phyloP scores from a whole-genome alignment of 495 filamentous ascomycete genomes.

The Neurospora sp. region DNA sequence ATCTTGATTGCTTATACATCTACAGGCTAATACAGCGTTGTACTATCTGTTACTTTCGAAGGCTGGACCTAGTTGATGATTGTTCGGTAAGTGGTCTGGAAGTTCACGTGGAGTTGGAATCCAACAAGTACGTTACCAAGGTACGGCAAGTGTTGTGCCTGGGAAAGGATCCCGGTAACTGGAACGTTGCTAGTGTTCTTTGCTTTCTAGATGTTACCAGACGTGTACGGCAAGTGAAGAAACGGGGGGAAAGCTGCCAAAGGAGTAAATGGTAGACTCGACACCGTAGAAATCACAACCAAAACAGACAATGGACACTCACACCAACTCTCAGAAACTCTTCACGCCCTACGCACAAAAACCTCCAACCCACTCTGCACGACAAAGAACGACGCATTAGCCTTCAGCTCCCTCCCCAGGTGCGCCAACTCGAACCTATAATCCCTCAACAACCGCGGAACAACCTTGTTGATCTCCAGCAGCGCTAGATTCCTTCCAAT shows the following conservation, averaged over 20 bases:
- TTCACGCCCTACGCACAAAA: slow-evolving; percentile 22
- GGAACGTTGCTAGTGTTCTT: neutral
- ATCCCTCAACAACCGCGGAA: slow-evolving; percentile 38
- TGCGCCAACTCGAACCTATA: slow-evolving; percentile 42
- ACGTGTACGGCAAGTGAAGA: neutral
- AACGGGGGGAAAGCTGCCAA: no score
- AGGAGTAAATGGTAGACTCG: no score
- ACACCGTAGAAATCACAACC: no score
- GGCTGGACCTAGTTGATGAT: neutral
- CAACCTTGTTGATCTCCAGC: slow-evolving; percentile 49
- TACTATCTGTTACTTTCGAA: neutral
- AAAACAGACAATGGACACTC: no score
- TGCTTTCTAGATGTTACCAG: neutral
- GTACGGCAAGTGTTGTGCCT: neutral
- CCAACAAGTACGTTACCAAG: neutral
- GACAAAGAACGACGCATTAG: slow-evolving; percentile 45
- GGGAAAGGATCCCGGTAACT: neutral
- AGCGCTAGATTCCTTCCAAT: slow-evolving; percentile 46
- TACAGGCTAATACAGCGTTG: neutral
- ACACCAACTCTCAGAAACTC: no score
- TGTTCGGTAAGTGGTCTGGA: neutral
- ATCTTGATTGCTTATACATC: neutral
- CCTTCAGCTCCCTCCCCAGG: slow-evolving; percentile 32
- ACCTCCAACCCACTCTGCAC: slow-evolving; percentile 41
- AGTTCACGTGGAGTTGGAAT: neutral